phyloP scores from a whole-genome alignment of 768 basidiomycete genomes.

The Hericium coralloides region DNA sequence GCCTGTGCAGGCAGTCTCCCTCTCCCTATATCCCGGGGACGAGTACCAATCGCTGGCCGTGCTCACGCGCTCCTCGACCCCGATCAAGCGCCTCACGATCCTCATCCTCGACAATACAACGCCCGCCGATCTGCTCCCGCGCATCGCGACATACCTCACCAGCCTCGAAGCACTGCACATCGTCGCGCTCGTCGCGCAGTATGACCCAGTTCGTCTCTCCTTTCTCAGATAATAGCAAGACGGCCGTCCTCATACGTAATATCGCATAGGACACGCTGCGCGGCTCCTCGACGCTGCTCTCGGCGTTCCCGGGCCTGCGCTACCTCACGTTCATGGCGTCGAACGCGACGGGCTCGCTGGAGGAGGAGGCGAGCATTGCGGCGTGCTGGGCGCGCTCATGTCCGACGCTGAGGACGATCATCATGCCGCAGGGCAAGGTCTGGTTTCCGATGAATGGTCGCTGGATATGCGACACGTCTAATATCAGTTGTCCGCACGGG shows the following conservation, averaged over 20 bases:
- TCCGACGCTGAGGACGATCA: slow-evolving; percentile 54
- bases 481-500: background rate
- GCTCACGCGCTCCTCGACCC: slow-evolving; percentile 27
- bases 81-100: slow-evolving; percentile 43
- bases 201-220: slow-evolving; percentile 32
- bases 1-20: slow-evolving; percentile 41
- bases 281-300: slow-evolving; percentile 30
- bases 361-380: slow-evolving; percentile 45
- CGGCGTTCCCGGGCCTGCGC: slow-evolving; percentile 29
- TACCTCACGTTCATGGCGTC: slow-evolving; percentile 58
- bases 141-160: slow-evolving; percentile 38
- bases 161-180: slow-evolving; percentile 52
- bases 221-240: background rate
- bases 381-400: slow-evolving; percentile 46
- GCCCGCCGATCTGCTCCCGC: slow-evolving; percentile 36
- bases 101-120: slow-evolving; percentile 44
- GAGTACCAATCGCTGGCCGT: slow-evolving; percentile 35
- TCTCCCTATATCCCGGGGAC: slow-evolving; percentile 40
- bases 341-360: slow-evolving; percentile 13
- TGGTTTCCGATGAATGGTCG: slow-evolving; percentile 35
- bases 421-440: slow-evolving; percentile 51
- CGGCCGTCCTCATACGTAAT: background rate
- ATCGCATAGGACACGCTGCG: slow-evolving; percentile 31
- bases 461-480: background rate
- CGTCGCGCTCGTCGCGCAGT: slow-evolving; percentile 43